Evolutionary conservation across 768 basidiomycete species (phyloP), one percentile per base, ranked within the genome.

Genomic region (Russula ochroleuca): DNA sequence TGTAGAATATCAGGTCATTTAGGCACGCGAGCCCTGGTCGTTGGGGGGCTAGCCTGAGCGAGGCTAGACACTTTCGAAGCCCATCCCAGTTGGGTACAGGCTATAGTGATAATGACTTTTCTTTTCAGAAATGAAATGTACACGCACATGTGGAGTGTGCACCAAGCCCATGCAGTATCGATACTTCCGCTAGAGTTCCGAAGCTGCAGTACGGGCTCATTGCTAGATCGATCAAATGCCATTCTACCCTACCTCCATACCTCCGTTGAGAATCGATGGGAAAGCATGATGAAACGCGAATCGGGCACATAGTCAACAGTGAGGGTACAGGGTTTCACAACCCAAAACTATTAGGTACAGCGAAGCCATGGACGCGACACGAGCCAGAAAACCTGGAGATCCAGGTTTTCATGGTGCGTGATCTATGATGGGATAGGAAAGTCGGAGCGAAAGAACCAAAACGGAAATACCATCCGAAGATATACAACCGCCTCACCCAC

Each of bases 271-370:
- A 17, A 38, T 47, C 13, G 10, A 49, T 31, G 37, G 21, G 23
- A 54, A 47, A 19, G 47, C 25, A 50, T 19, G 40, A 47, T 41
- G 25, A 41, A 40, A 43, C 13, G 28, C 11, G 33, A 10, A 52
- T 41, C 38, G 31, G 43, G 35, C 28, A 17, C 50, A 45, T 48
- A 21, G 23, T 45, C 49, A 13, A 25, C 40, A 47, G 19, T 19
- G 51, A 41, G 28, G 41, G 38, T 19, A 50, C 47, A 61, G 19
- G 37, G 59, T 35, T 37, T 56, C 41, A 51, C 48, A 28, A 51
- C 59, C 38, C 40, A 37, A 49, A 48, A 49, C 31, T 56, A 61
- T 25, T 54, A 60, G 56, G 48, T 61, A 65, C 54, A 49, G 40
- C 5, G 53, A 43, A 23, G 19, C 35, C 15, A 47, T 13, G 23